Percentiles rank a stretch among this genome's conserved stretches.
These are phyloP conservation scores for Celoporthe dispersa DNA, from an alignment of 2,329 filamentous ascomycete species.

Conservation along the genomic window DNA sequence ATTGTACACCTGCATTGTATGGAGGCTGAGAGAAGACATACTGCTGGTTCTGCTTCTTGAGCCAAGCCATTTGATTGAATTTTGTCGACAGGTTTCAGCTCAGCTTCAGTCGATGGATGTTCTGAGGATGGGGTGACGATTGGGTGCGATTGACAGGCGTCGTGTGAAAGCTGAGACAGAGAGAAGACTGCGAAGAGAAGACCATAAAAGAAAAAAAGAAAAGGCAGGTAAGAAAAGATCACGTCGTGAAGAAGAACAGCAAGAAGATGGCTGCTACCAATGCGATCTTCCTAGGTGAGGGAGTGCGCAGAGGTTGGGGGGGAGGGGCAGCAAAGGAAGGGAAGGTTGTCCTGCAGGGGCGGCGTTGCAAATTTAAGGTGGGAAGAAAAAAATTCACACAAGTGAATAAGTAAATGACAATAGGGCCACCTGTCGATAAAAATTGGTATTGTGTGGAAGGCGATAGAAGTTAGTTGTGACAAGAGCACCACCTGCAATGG, in stretches of 20 bases:
- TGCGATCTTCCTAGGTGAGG: background rate
- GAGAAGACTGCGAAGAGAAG: background rate
- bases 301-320: background rate
- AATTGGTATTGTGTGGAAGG: background rate
- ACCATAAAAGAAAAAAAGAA: background rate
- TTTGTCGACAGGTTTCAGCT: too few species aligned
- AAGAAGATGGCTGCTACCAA: background rate
- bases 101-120: background rate
- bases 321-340: background rate
- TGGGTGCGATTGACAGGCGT: background rate
- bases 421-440: background rate
- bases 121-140: background rate
- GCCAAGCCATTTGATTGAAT: slow-evolving; percentile 4
- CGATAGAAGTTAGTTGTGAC: background rate
- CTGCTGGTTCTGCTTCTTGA: slow-evolving; percentile 10
- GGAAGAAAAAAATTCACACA: background rate
- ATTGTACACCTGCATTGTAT: background rate
- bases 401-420: background rate
- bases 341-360: background rate
- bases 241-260: background rate
- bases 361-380: background rate
- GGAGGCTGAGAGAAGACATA: background rate
- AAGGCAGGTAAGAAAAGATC: background rate
- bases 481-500: too few species aligned
- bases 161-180: background rate